Evolutionary conservation across 2,329 filamentous ascomycete genomes (phyloP).

Genomic region (Neofusicoccum laricinum): DNA sequence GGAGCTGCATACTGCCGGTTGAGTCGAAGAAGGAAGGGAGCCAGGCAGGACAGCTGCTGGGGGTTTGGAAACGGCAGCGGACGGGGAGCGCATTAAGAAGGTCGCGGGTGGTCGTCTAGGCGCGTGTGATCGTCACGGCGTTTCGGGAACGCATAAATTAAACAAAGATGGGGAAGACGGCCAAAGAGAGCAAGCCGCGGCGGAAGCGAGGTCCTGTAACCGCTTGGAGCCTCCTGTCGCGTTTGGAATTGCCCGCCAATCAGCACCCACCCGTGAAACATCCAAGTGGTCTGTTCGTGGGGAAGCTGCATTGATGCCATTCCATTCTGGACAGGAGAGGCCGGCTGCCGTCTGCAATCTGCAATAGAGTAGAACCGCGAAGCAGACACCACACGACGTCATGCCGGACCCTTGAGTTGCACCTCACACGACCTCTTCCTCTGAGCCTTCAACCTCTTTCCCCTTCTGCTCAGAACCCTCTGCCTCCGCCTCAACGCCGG

Average conservation of each 20-base stretch:
- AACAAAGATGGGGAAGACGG: constrained; percentile 6
- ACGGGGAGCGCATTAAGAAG: not conserved
- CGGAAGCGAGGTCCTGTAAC: constrained; percentile 13
- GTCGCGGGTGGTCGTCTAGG: not conserved
- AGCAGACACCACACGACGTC: too few relatives aligned
- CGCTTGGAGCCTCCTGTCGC: constrained; percentile 1
- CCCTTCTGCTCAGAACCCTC: too few relatives aligned
- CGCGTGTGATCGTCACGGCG: constrained; percentile 4
- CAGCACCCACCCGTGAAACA: not conserved
- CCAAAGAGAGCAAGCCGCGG: not conserved
- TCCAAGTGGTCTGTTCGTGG: too few relatives aligned
- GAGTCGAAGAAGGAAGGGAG: not conserved
- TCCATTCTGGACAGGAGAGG: too few relatives aligned
- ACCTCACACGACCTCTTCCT: too few relatives aligned
- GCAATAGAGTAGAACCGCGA: too few relatives aligned
- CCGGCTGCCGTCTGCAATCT: too few relatives aligned
- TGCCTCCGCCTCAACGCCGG: too few relatives aligned
- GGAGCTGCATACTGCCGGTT: not conserved
- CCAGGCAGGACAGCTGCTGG: not conserved
- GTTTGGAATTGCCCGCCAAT: constrained; percentile 11
- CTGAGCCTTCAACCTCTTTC: too few relatives aligned
- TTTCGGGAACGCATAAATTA: constrained; percentile 9
- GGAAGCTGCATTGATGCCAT: too few relatives aligned
- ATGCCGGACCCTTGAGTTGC: too few relatives aligned
- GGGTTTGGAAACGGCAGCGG: not conserved